Base-by-base conservation (phyloP, 352 stramenopile species). In the Phytophthora idaei region DNA sequence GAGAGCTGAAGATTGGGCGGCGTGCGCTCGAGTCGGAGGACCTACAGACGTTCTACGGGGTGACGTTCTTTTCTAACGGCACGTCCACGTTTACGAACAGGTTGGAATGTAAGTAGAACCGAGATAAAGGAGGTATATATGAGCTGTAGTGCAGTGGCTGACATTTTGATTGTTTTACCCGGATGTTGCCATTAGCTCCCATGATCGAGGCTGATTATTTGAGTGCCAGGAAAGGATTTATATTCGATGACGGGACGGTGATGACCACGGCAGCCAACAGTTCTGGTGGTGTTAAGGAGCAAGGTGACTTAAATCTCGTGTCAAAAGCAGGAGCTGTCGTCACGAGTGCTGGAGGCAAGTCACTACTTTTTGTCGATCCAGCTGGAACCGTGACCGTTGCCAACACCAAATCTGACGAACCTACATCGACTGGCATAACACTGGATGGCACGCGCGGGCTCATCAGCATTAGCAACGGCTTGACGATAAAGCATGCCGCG, bases 201-300 rank as follows among this genome's bases (percentile, higher is more conserved):
- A 83, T 78, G 31, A 54, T 95, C 29, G 78, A 77, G 53, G 81
- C 78, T 1, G 86, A 91, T 31, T 92, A 90, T 56, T 48, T 95
- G 1, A 84, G 85, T 44, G 82, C 82, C 14, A 61, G 53, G 42
- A 87, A 89, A 56, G 81, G 77, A 0, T 54, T 95, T 31, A 68
- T 93, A 7, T 95, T 93, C 60, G 68, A 84, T 8, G 87, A 95
- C 49, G 87, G 83, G 1, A 90, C 83, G 1, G 69, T 87, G 25
- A 95, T 93, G 87, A 93, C 87, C 5, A 93, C 85, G 5, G 87
- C 87, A 9, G 85, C 83, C 5, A 90, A 92, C 39, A 80, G 86
- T 50, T 90, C 83, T 7, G 85, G 85, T n/a, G 83, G 87, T 7
- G 72, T 93, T n/a, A 90, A 87, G 46, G 81, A 91, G 55, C 67